Conservation (phyloP, 176 grass and related monocot species). For the Triticum timopheevii region DNA sequence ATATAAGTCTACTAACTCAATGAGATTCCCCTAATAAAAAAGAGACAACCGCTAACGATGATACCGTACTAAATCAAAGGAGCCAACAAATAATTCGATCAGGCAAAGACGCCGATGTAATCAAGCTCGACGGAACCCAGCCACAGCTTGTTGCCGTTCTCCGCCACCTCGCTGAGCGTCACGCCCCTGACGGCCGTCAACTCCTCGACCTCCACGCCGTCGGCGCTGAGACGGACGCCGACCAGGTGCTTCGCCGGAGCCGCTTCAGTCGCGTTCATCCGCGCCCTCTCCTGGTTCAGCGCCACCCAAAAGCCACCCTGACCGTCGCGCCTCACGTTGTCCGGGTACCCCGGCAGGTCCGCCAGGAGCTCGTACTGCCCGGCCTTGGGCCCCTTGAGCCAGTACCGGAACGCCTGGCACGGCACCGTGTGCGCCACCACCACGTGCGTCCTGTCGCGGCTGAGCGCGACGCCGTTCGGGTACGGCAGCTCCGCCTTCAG, state of each 20-base stretch:
- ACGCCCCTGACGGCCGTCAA: not conserved
- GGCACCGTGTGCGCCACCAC: slow-evolving; percentile 29
- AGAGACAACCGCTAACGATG: too few relatives aligned
- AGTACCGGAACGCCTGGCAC: slow-evolving; percentile 40
- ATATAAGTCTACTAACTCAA: too few relatives aligned
- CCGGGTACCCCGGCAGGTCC: slow-evolving; percentile 54
- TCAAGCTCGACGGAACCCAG: slow-evolving; percentile 46
- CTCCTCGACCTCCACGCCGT: not conserved
- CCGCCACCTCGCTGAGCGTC: slow-evolving; percentile 49
- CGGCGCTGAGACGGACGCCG: slow-evolving; percentile 23
- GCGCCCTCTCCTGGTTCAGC: slow-evolving; percentile 32
- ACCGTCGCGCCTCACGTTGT: slow-evolving; percentile 34
- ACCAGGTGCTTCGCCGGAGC: slow-evolving; percentile 15
- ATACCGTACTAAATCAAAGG: too few relatives aligned
- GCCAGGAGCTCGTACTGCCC: slow-evolving; percentile 32
- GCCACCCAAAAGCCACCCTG: slow-evolving; percentile 49
- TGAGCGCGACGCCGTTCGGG: slow-evolving; percentile 38
- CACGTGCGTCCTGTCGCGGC: slow-evolving; percentile 41
- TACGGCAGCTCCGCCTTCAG: slow-evolving; percentile 22
- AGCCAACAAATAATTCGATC: not conserved
- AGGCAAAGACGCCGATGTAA: slow-evolving; percentile 26
- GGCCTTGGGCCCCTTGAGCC: slow-evolving; percentile 23
- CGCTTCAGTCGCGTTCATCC: not conserved
- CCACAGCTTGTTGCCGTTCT: slow-evolving; percentile 36
- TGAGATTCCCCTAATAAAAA: too few relatives aligned